Conservation (phyloP, 208 protist genomes). For the Leishmania mexicana region DNA sequence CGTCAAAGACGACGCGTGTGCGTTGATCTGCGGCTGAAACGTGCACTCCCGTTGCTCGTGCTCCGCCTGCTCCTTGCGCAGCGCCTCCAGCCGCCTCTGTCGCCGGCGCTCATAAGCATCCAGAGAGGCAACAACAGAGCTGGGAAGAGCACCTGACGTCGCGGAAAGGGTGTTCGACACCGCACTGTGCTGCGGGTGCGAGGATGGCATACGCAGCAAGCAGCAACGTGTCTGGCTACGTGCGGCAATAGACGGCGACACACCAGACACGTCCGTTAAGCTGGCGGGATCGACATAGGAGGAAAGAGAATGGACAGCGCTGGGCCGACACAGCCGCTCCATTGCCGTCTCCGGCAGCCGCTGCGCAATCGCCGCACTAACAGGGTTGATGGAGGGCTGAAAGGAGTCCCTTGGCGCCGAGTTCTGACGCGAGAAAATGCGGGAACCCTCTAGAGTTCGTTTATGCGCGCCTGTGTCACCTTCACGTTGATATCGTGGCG, state of each 20-base stretch:
- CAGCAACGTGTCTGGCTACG: not conserved
- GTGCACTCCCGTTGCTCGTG: conserved; percentile 58
- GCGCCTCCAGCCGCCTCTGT: conserved; percentile 34
- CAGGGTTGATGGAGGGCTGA: conserved; percentile 67
- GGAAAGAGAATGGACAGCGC: conserved; percentile 26
- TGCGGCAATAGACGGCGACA: not conserved
- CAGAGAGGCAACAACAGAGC: conserved; percentile 38
- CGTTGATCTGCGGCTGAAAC: conserved; percentile 35
- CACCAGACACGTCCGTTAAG: not conserved
- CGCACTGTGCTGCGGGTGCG: not conserved
- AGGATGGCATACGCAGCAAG: not conserved
- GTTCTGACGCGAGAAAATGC: not conserved
- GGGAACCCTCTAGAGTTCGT: not conserved
- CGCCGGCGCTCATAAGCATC: conserved; percentile 52
- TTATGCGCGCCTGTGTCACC: not conserved
- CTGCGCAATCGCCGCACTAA: conserved; percentile 70
- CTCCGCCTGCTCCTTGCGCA: conserved; percentile 39
- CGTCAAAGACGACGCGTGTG: not conserved
- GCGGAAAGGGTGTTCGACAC: not conserved
- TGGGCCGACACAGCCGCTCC: conserved; percentile 47
- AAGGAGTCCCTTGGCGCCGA: conserved; percentile 11
- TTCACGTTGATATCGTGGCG: conserved; percentile 34
- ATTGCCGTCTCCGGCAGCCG: conserved; percentile 48
- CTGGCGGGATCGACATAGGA: conserved; percentile 16
- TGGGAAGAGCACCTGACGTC: conserved; percentile 18